Conservation (phyloP, 495 filamentous ascomycete genomes). For the Lepidopterella palustris region DNA sequence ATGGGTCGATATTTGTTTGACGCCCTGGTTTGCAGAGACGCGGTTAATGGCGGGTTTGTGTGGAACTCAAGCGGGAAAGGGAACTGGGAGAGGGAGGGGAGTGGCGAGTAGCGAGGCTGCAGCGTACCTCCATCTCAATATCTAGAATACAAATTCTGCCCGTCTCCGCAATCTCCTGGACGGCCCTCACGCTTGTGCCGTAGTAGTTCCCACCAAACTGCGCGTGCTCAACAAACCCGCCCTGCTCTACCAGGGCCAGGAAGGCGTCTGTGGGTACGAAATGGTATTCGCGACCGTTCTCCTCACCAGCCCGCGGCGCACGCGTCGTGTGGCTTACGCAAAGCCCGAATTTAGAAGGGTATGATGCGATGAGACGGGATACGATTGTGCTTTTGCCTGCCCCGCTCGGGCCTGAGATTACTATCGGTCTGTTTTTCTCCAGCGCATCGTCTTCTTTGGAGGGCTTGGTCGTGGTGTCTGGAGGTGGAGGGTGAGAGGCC, state of each 20-base stretch:
- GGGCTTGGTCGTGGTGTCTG: too few relatives aligned
- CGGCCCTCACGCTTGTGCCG: constrained; percentile 71
- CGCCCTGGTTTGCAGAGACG: too few relatives aligned
- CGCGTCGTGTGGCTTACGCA: constrained; percentile 74
- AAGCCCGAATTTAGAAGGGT: constrained; percentile 72
- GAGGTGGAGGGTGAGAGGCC: too few relatives aligned
- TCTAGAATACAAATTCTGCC: constrained; percentile 66
- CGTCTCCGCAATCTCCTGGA: constrained; percentile 64
- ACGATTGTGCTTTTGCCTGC: constrained; percentile 86
- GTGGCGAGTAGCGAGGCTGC: background rate
- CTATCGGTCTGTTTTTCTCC: constrained; percentile 68
- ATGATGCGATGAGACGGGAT: constrained; percentile 58
- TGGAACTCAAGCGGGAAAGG: background rate
- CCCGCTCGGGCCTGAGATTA: constrained; percentile 81
- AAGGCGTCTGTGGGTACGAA: constrained; percentile 68
- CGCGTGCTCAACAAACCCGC: constrained; percentile 84
- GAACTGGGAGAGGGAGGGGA: constrained; percentile 3
- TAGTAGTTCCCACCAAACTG: constrained; percentile 84
- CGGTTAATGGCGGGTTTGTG: too few relatives aligned
- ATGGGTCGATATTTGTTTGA: constrained; percentile 82
- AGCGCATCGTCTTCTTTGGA: too few relatives aligned
- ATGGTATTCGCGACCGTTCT: constrained; percentile 73
- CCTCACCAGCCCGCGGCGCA: constrained; percentile 65
- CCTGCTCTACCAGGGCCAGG: constrained; percentile 55
- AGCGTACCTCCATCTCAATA: constrained; percentile 83